A percentile compares a stretch with the other conserved stretches of the same genome.
Conservation (phyloP, 352 stramenopile genomes). For the Globisporangium nodosum region DNA sequence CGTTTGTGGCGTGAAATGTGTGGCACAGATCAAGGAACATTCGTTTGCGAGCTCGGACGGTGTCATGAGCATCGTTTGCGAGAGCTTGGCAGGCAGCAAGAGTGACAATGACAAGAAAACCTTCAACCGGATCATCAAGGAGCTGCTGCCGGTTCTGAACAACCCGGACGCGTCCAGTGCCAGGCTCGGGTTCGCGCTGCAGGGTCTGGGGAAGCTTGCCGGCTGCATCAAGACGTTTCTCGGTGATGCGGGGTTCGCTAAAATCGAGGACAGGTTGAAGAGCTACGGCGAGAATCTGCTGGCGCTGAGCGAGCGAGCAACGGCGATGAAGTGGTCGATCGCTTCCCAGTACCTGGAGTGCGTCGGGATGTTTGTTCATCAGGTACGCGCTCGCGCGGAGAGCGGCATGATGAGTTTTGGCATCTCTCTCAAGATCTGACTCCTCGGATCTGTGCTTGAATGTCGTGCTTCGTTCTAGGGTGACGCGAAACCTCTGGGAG, state of each 20-base stretch:
- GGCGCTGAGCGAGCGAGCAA: conserved; percentile 40
- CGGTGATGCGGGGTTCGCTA: conserved; percentile 35
- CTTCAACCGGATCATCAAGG: conserved; percentile 70
- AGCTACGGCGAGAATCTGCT: conserved; percentile 68
- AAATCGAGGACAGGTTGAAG: conserved; percentile 66
- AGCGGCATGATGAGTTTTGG: neutral
- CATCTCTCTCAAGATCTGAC: neutral
- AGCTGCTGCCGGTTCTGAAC: conserved; percentile 54
- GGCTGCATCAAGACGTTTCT: conserved; percentile 46
- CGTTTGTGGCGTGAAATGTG: neutral
- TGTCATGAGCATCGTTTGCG: conserved; percentile 37
- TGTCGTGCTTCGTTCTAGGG: conserved; percentile 13
- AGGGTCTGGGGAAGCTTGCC: conserved; percentile 43
- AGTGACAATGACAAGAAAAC: conserved; percentile 55
- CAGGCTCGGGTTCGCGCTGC: conserved; percentile 46
- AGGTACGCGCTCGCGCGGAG: conserved; percentile 23
- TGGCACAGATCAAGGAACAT: conserved; percentile 63
- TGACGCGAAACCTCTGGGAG: conserved; percentile 22
- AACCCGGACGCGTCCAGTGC: conserved; percentile 31
- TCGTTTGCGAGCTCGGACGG: conserved; percentile 41
- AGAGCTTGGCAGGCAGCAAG: conserved; percentile 30
- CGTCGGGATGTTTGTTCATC: conserved; percentile 41
- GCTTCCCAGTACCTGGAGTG: conserved; percentile 56
- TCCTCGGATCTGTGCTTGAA: neutral
- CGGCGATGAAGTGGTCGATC: conserved; percentile 49